These are phyloP conservation scores for Fragilaria crotonensis DNA, from an alignment of 108 stramenopile species.

Conservation along the genomic window DNA sequence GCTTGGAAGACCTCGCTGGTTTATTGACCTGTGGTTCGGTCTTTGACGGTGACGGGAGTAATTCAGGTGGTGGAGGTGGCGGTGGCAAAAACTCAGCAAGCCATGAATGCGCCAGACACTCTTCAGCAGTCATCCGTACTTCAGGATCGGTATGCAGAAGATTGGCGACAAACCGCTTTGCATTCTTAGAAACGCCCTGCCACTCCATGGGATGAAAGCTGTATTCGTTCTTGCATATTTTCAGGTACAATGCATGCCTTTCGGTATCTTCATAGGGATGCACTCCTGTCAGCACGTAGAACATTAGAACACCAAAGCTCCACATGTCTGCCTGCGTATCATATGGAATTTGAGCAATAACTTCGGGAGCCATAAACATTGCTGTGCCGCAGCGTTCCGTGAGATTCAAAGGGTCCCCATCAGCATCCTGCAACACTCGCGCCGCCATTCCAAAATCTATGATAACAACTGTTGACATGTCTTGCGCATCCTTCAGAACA, in stretches of 20 bases:
- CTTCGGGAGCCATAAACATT: slow-evolving; percentile 40
- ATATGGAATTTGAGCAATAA: slow-evolving; percentile 47
- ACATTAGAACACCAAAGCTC: slow-evolving; percentile 91
- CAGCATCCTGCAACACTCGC: slow-evolving; percentile 41
- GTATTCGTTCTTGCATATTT: slow-evolving; percentile 8
- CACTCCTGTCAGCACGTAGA: slow-evolving; percentile 77
- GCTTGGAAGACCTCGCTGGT: not conserved
- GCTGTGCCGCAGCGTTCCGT: slow-evolving; percentile 83
- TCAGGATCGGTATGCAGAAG: slow-evolving; percentile 20
- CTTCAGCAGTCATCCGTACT: slow-evolving; percentile 15
- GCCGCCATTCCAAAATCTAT: slow-evolving; percentile 93
- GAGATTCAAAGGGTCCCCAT: slow-evolving; percentile 53
- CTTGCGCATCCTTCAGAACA: slow-evolving; percentile 36
- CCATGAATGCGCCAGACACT: slow-evolving; percentile 32
- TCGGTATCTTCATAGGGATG: slow-evolving; percentile 15
- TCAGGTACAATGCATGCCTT: not conserved
- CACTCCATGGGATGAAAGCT: slow-evolving; percentile 13
- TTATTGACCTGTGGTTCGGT: not conserved
- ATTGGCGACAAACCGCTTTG: slow-evolving; percentile 27
- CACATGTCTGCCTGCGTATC: slow-evolving; percentile 86
- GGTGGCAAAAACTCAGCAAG: not conserved
- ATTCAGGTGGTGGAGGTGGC: not conserved
- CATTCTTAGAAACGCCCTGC: slow-evolving; percentile 10
- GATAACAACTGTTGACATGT: slow-evolving; percentile 37
- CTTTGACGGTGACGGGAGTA: not conserved